Percentiles rank a stretch among this genome's conserved stretches.
phyloP scores from a whole-genome alignment of 139 green algal species.

The Chlamydomonas schloesseri region DNA sequence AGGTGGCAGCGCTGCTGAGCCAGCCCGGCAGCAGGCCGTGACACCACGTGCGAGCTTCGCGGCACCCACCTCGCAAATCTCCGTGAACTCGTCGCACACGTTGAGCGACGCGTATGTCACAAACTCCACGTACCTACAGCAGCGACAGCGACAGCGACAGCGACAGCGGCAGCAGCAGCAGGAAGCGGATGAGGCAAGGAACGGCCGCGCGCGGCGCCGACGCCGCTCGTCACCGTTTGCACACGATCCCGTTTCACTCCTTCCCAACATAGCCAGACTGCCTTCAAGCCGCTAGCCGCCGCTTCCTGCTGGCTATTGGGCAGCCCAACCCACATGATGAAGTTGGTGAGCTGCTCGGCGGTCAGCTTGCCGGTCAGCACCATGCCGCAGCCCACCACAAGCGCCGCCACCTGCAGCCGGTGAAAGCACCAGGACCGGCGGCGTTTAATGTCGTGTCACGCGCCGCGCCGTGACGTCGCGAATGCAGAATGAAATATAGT shows the following conservation, averaged over 20 bases:
- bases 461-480: too few relatives aligned
- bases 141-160: neutral
- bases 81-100: constrained; percentile 88
- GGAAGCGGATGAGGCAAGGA: neutral
- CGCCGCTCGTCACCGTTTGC: too few relatives aligned
- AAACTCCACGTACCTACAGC: constrained; percentile 77
- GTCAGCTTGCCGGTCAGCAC: constrained; percentile 63
- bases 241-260: too few relatives aligned
- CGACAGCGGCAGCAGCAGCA: neutral
- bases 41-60: neutral
- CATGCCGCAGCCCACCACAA: constrained; percentile 77
- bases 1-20: too few relatives aligned
- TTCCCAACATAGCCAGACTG: too few relatives aligned
- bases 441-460: too few relatives aligned
- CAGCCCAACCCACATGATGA: constrained; percentile 65
- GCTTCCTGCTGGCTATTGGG: too few relatives aligned
- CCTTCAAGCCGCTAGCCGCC: too few relatives aligned
- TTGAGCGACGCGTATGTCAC: constrained; percentile 75
- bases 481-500: too few relatives aligned
- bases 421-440: too few relatives aligned
- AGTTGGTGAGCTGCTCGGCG: constrained; percentile 80
- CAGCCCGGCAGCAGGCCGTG: too few relatives aligned
- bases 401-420: constrained; percentile 61
- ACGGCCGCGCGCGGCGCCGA: too few relatives aligned
- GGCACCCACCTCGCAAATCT: constrained; percentile 66